Evolutionary conservation across 2,329 filamentous ascomycete genomes (phyloP).

Genomic region (Fusarium pininemorale): DNA sequence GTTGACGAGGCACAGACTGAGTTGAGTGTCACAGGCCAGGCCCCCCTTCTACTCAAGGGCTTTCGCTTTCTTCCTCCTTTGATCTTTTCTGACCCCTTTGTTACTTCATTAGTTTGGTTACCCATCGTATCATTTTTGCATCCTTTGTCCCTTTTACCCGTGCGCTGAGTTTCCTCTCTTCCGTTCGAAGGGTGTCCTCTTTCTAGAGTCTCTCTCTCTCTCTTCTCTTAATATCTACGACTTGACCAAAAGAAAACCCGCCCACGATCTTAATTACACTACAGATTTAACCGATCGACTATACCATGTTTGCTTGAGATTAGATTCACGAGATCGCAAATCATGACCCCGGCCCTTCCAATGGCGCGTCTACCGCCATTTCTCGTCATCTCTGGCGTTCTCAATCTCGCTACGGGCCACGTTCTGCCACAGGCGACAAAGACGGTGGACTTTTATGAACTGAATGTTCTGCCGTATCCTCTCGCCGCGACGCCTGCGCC

Average conservation of each 20-base stretch:
- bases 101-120: slow-evolving; percentile 18
- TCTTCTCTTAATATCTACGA: slow-evolving; percentile 3
- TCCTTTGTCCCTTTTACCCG: slow-evolving; percentile 1
- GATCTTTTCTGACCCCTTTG: slow-evolving; percentile 24
- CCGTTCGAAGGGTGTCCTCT: slow-evolving; percentile 11
- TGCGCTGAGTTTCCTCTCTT: slow-evolving; percentile 10
- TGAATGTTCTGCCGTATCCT: slow-evolving; percentile 54
- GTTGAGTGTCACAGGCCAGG: slow-evolving; percentile 20
- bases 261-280: slow-evolving; percentile 5
- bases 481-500: slow-evolving; percentile 53
- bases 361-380: slow-evolving; percentile 50
- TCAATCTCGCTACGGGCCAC: slow-evolving; percentile 48
- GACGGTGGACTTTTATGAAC: slow-evolving; percentile 48
- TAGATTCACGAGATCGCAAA: slow-evolving; percentile 30
- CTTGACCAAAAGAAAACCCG: neutral
- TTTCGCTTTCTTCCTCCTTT: slow-evolving; percentile 23
- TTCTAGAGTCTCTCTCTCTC: slow-evolving; percentile 1
- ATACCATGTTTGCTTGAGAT: slow-evolving; percentile 39
- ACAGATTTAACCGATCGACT: slow-evolving; percentile 3
- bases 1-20: slow-evolving; percentile 21
- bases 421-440: slow-evolving; percentile 54
- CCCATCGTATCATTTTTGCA: neutral
- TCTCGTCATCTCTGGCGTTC: slow-evolving; percentile 48
- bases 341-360: slow-evolving; percentile 42
- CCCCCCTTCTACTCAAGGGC: slow-evolving; percentile 29